phyloP scores from a whole-genome alignment of 352 stramenopile genomes.

The Globisporangium yorkense region DNA sequence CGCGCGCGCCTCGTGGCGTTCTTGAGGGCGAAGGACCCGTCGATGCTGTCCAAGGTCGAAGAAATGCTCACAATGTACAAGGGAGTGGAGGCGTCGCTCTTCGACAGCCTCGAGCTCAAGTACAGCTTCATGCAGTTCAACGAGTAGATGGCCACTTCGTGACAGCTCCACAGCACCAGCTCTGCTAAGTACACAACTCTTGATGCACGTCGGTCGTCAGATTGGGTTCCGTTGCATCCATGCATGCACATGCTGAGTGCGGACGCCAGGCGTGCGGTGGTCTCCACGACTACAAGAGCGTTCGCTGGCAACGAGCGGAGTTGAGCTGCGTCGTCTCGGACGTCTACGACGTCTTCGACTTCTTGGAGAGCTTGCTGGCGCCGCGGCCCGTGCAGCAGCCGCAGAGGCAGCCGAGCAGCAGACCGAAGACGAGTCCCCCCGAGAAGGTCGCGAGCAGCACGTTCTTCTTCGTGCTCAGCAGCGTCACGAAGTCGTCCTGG shows the following conservation, averaged over 20 bases:
- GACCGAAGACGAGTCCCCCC: conserved; percentile 47
- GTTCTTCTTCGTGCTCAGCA: conserved; percentile 79
- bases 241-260: too few relatives aligned
- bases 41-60: conserved; percentile 61
- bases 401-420: conserved; percentile 65
- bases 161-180: not conserved
- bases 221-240: too few relatives aligned
- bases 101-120: conserved; percentile 80
- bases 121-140: conserved; percentile 75
- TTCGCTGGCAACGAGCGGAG: not conserved
- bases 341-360: conserved; percentile 56
- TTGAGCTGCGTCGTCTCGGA: not conserved
- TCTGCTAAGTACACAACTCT: not conserved
- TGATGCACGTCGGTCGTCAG: not conserved
- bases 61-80: conserved; percentile 70
- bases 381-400: conserved; percentile 60
- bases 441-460: conserved; percentile 74
- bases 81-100: conserved; percentile 66
- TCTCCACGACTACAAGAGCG: not conserved
- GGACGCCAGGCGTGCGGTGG: too few relatives aligned
- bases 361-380: conserved; percentile 19
- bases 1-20: conserved; percentile 49
- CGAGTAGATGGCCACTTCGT: conserved; percentile 4
- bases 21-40: conserved; percentile 59
- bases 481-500: conserved; percentile 56